A percentile compares a stretch with the other conserved stretches of the same genome.
phyloP scores from a whole-genome alignment of 305 asterid genomes.

The Ilex paraguariensis region DNA sequence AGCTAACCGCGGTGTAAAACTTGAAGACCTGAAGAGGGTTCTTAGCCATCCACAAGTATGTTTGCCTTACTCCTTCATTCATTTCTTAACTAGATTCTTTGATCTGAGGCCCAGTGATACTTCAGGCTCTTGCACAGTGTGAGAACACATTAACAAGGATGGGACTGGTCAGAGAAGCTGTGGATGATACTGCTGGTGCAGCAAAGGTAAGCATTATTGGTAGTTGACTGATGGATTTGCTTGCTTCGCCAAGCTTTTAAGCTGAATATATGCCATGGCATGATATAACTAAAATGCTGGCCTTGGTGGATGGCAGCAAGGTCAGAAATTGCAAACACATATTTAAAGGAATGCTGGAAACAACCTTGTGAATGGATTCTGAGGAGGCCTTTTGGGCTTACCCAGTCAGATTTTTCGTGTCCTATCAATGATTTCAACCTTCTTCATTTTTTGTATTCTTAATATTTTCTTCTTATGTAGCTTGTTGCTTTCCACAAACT shows the following conservation, averaged over 20 bases:
- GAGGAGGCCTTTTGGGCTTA: too few species aligned
- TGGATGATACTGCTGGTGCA: constrained; percentile 99
- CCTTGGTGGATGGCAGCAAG: too few species aligned
- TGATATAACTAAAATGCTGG: too few species aligned
- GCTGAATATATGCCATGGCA: too few species aligned
- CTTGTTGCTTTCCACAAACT: constrained; percentile 68
- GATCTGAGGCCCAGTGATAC: constrained; percentile 18
- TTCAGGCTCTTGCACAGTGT: constrained; percentile 98
- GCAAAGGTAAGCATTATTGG: constrained; percentile 59
- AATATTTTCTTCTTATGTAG: constrained; percentile 29
- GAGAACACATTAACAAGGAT: constrained; percentile 83
- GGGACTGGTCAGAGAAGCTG: constrained; percentile 94
- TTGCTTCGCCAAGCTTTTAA: neutral
- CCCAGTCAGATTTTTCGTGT: too few species aligned
- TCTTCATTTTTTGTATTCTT: neutral
- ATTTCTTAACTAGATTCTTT: constrained; percentile 10
- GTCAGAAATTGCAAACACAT: too few species aligned
- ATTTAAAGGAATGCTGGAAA: too few species aligned
- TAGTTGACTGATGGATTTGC: neutral
- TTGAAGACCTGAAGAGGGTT: constrained; percentile 79
- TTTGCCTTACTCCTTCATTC: constrained; percentile 7
- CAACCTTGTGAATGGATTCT: too few species aligned
- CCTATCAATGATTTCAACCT: too few species aligned
- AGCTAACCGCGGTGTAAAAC: constrained; percentile 70
- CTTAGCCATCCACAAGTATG: constrained; percentile 98